Percentiles rank a stretch among this genome's conserved stretches.
phyloP scores from a whole-genome alignment of 2,329 filamentous ascomycete genomes.

The Pestalotiopsis sp. region DNA sequence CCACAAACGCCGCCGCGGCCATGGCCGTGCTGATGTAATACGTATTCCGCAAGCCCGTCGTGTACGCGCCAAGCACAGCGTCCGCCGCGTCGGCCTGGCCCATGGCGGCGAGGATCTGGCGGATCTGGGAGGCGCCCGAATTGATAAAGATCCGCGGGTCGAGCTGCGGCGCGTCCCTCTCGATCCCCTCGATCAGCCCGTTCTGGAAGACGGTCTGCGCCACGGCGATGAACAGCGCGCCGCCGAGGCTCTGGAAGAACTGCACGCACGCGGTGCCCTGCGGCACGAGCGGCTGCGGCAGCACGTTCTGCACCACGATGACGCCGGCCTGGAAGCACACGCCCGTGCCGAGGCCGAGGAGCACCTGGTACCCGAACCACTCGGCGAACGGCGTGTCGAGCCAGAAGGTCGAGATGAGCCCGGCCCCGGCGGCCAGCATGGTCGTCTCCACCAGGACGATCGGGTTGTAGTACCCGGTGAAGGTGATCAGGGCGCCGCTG shows the following conservation, averaged over 20 bases:
- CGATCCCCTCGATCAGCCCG: slow-evolving; percentile 56
- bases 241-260: slow-evolving; percentile 68
- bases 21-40: slow-evolving; percentile 56
- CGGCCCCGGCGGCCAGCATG: slow-evolving; percentile 45
- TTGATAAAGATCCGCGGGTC: slow-evolving; percentile 51
- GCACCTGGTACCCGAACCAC: slow-evolving; percentile 63
- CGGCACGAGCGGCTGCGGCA: slow-evolving; percentile 50
- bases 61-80: slow-evolving; percentile 50
- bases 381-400: slow-evolving; percentile 45
- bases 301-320: slow-evolving; percentile 54
- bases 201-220: slow-evolving; percentile 71
- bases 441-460: slow-evolving; percentile 39
- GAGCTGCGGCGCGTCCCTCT: slow-evolving; percentile 45
- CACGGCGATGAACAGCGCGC: slow-evolving; percentile 66
- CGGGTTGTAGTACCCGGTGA: slow-evolving; percentile 44
- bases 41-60: slow-evolving; percentile 49
- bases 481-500: slow-evolving; percentile 34
- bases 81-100: slow-evolving; percentile 42
- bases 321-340: slow-evolving; percentile 50
- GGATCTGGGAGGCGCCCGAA: slow-evolving; percentile 54
- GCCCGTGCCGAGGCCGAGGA: slow-evolving; percentile 56
- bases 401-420: slow-evolving; percentile 55
- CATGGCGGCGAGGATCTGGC: slow-evolving; percentile 43
- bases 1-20: slow-evolving; percentile 47
- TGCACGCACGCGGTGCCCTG: slow-evolving; percentile 54